Percentiles rank a stretch among this genome's conserved stretches.
Conservation (phyloP, 805 yeast species). For the Groenewaldozyma salmanticensis region DNA sequence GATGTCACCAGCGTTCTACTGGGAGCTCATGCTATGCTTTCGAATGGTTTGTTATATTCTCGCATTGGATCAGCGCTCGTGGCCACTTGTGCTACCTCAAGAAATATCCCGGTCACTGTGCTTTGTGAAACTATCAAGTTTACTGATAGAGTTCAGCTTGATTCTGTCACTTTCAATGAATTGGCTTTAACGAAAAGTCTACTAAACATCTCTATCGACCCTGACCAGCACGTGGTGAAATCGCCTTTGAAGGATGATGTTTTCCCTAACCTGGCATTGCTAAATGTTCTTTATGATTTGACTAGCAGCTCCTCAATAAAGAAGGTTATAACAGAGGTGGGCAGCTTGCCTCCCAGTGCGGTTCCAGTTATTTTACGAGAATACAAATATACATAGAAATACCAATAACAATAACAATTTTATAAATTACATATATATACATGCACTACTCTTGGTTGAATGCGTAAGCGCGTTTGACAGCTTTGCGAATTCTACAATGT, state of each 20-base stretch:
- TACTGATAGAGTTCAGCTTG: slow-evolving; percentile 90
- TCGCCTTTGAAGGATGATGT: slow-evolving; percentile 16
- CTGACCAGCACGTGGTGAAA: slow-evolving; percentile 15
- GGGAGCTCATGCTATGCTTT: slow-evolving; percentile 95
- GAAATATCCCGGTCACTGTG: slow-evolving; percentile 88
- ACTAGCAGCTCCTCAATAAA: slow-evolving; percentile 92
- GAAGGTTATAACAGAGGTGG: slow-evolving; percentile 92
- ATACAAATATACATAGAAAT: slow-evolving; percentile 41
- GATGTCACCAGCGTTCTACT: slow-evolving; percentile 85
- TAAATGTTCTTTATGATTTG: slow-evolving; percentile 84
- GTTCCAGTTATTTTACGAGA: slow-evolving; percentile 95
- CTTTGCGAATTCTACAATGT: background rate
- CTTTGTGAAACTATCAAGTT: slow-evolving; percentile 94
- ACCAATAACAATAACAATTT: background rate
- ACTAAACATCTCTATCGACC: slow-evolving; percentile 23
- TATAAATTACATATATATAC: background rate
- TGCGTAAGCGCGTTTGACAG: background rate
- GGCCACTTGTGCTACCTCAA: slow-evolving; percentile 81
- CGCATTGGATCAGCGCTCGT: slow-evolving; percentile 92
- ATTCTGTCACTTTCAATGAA: slow-evolving; percentile 91
- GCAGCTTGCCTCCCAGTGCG: slow-evolving; percentile 94
- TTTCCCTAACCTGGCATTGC: slow-evolving; percentile 44
- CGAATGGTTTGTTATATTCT: slow-evolving; percentile 87
- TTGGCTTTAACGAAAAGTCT: slow-evolving; percentile 32
- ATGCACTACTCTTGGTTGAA: background rate